A percentile compares a stretch with the other conserved stretches of the same genome.
phyloP scores from a whole-genome alignment of 2,329 filamentous ascomycete genomes.

The Neodidymelliopsis sp. region DNA sequence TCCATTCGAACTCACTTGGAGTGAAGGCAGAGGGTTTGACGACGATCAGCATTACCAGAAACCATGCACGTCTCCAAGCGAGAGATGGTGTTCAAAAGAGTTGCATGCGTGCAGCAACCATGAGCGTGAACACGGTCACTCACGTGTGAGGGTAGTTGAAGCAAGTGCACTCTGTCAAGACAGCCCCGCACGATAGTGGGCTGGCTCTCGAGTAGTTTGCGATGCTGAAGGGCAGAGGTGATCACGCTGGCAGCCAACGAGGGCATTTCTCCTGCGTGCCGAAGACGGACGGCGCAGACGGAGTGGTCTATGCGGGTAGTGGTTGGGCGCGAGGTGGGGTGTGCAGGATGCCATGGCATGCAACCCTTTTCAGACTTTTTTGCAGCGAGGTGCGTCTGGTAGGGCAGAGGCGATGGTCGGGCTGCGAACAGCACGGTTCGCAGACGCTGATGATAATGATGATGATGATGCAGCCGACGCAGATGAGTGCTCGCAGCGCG shows the following conservation, averaged over 20 bases:
- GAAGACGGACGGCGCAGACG: constrained; percentile 24
- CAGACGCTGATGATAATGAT: too few relatives aligned
- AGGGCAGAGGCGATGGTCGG: constrained; percentile 16
- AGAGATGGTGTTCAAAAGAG: too few relatives aligned
- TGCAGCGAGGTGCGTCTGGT: constrained; percentile 30
- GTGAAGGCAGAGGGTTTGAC: too few relatives aligned
- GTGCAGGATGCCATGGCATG: constrained; percentile 30
- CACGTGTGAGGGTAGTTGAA: constrained; percentile 1
- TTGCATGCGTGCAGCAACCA: background rate
- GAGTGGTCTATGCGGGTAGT: constrained; percentile 25
- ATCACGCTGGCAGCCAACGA: constrained; percentile 29
- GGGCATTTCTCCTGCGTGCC: constrained; percentile 24
- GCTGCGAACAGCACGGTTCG: constrained; percentile 33
- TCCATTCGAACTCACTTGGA: too few relatives aligned
- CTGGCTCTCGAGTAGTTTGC: constrained; percentile 10
- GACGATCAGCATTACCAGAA: background rate
- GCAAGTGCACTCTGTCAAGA: background rate
- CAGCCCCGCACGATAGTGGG: constrained; percentile 23
- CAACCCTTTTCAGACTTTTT: constrained; percentile 25
- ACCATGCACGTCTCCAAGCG: background rate
- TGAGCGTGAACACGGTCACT: background rate
- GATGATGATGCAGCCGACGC: too few relatives aligned
- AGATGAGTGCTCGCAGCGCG: constrained; percentile 8
- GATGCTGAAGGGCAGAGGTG: constrained; percentile 23
- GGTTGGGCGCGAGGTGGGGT: constrained; percentile 32